Conservation (phyloP, 129 eudicot genomes). For the Chrysanthemum seticuspe region DNA sequence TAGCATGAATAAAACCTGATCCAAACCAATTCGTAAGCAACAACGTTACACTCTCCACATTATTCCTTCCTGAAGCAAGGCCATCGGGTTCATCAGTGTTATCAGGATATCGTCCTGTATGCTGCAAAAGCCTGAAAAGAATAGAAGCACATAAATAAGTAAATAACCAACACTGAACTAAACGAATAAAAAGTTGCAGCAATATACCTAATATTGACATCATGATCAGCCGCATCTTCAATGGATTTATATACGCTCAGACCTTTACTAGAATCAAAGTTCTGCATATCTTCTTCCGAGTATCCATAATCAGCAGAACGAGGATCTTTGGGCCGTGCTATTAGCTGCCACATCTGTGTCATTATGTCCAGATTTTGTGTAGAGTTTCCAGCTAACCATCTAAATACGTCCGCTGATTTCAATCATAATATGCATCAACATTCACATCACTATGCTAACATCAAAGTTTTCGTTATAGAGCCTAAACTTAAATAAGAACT, state of each 20-base stretch:
- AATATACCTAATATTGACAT: slow-evolving; percentile 57
- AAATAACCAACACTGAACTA: slow-evolving; percentile 4
- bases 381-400: slow-evolving; percentile 88
- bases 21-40: slow-evolving; percentile 76
- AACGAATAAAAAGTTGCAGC: not conserved
- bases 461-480: not conserved
- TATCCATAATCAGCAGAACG: slow-evolving; percentile 85
- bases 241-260: slow-evolving; percentile 58
- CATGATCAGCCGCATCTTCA: slow-evolving; percentile 79
- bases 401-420: slow-evolving; percentile 71
- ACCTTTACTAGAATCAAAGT: slow-evolving; percentile 73
- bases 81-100: slow-evolving; percentile 65
- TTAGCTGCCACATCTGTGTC: slow-evolving; percentile 82
- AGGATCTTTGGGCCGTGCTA: slow-evolving; percentile 57
- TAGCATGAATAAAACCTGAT: slow-evolving; percentile 83
- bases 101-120: slow-evolving; percentile 88
- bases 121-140: slow-evolving; percentile 70
- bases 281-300: slow-evolving; percentile 62
- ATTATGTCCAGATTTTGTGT: slow-evolving; percentile 65
- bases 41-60: slow-evolving; percentile 74
- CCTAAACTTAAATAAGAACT: not conserved
- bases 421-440: not conserved
- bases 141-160: not conserved
- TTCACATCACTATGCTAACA: too few species aligned
- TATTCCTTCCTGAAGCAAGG: slow-evolving; percentile 80